Evolutionary conservation across 148 eudicot species (phyloP).

Genomic region (Camellia sinensis): DNA sequence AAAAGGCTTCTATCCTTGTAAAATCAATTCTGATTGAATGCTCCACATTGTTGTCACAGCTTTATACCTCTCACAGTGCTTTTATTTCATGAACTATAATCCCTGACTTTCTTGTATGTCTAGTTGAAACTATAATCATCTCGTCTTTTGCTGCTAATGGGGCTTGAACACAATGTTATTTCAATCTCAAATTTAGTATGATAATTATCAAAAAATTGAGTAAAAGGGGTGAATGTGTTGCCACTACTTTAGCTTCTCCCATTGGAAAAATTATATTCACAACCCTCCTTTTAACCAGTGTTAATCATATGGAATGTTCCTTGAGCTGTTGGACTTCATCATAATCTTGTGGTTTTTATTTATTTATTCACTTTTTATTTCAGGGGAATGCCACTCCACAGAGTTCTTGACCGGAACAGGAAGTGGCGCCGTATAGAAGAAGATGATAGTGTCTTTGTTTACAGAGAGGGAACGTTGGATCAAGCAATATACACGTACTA

Average conservation of each 20-base stretch:
- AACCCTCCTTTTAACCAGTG: background rate
- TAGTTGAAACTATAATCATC: no score
- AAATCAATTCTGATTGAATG: background rate
- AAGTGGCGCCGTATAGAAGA: conserved; percentile 38
- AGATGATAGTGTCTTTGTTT: conserved; percentile 34
- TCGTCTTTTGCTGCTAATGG: no score
- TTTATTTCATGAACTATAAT: background rate
- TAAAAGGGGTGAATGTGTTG: no score
- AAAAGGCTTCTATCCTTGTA: background rate
- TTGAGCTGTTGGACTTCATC: background rate
- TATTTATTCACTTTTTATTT: background rate
- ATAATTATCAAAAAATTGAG: no score
- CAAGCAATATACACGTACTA: conserved; percentile 24
- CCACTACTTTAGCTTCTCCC: no score
- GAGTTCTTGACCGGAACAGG: conserved; percentile 29
- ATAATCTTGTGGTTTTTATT: background rate
- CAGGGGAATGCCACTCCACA: conserved; percentile 52
- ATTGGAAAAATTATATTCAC: no score
- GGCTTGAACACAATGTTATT: no score
- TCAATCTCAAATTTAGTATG: no score
- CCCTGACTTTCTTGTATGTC: no score
- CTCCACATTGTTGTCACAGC: background rate
- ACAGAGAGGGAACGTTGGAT: conserved; percentile 49
- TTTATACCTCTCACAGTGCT: background rate
- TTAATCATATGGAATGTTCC: background rate